phyloP scores from a whole-genome alignment of 2,329 filamentous ascomycete species.

The Paecilomyces sp. region DNA sequence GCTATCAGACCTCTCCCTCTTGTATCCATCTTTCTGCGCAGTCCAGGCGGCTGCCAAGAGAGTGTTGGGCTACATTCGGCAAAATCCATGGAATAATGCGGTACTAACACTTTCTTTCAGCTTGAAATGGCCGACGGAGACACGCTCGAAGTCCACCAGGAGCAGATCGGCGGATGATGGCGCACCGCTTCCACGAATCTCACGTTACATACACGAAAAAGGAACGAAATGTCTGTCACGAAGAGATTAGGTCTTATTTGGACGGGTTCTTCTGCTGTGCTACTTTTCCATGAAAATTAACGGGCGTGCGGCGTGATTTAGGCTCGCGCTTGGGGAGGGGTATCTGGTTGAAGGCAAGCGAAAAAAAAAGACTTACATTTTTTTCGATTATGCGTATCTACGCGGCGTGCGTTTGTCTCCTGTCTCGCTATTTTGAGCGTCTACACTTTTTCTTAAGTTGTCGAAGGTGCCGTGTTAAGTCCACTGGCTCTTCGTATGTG shows the following conservation, averaged over 20 bases:
- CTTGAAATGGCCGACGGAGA: constrained; percentile 96
- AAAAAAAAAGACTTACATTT: background rate
- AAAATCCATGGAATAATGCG: background rate
- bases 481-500: background rate
- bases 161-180: constrained; percentile 75
- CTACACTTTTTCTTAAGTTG: background rate
- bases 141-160: constrained; percentile 93
- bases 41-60: background rate
- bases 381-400: background rate
- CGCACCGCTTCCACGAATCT: background rate
- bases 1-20: constrained; percentile 32
- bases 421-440: background rate
- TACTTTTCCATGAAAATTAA: background rate
- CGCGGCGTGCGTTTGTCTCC: background rate
- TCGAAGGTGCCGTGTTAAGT: background rate
- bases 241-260: constrained; percentile 9
- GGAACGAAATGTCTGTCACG: background rate
- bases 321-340: background rate
- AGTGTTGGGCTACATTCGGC: background rate
- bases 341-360: background rate
- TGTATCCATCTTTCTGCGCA: constrained; percentile 1
- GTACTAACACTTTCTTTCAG: constrained; percentile 41
- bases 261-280: background rate
- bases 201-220: background rate
- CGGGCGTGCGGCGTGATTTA: background rate